Conservation (phyloP, 2,329 filamentous ascomycete genomes). For the Cercospora sp. region DNA sequence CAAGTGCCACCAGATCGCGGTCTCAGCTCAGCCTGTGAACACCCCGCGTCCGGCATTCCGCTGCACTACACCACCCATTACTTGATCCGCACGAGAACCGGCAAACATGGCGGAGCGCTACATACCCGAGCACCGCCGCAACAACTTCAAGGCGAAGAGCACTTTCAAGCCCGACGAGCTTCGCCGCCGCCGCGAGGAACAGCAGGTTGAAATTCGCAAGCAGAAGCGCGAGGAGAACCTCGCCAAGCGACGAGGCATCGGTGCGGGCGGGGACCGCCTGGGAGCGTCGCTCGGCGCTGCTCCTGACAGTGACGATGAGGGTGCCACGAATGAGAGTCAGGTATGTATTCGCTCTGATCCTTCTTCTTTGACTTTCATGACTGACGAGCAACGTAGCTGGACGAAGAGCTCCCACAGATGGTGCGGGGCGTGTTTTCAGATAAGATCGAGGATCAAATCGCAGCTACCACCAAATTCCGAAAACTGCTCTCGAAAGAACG, state of each 20-base stretch:
- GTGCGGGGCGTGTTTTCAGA: conserved; percentile 97
- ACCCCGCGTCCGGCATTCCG: conserved; percentile 4
- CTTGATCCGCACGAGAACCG: conserved; percentile 27
- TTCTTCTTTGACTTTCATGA: neutral
- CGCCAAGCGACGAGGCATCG: conserved; percentile 95
- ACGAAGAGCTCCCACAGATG: conserved; percentile 98
- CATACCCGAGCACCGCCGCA: conserved; percentile 98
- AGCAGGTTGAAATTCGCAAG: conserved; percentile 98
- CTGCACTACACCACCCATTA: conserved; percentile 20
- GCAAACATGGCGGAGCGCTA: conserved; percentile 92
- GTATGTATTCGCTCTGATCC: conserved; percentile 55
- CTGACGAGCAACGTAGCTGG: conserved; percentile 63
- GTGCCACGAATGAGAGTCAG: conserved; percentile 91
- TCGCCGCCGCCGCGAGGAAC: conserved; percentile 95
- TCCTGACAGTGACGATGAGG: conserved; percentile 96
- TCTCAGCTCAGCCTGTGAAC: conserved; percentile 7
- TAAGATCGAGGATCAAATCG: conserved; percentile 95
- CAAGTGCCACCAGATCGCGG: conserved; percentile 8
- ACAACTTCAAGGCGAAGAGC: conserved; percentile 99
- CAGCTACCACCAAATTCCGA: conserved; percentile 96
- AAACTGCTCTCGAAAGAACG: conserved; percentile 98
- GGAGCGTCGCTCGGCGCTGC: conserved; percentile 83
- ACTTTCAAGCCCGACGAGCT: conserved; percentile 99
- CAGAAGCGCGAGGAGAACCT: conserved; percentile 98
- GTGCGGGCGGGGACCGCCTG: conserved; percentile 70